Percentiles rank a stretch among this genome's conserved stretches.
phyloP scores from a whole-genome alignment of 1,139 yeast species.

The Geotrichum aggregatum region DNA sequence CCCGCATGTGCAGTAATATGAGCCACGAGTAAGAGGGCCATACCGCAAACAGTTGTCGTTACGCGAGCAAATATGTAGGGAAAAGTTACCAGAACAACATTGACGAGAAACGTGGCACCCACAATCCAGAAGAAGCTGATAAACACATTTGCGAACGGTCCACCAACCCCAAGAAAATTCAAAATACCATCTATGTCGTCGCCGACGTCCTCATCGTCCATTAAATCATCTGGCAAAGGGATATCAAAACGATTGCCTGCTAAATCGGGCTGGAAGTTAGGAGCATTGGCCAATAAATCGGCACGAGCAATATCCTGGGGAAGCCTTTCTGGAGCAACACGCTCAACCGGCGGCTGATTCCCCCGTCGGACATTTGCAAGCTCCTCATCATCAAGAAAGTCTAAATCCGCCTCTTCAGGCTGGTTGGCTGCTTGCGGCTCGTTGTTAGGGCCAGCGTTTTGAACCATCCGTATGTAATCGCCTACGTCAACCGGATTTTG shows the following conservation, averaged over 20 bases:
- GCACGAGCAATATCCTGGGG: background rate
- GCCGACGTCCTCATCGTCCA: slow-evolving; percentile 12
- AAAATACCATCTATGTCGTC: slow-evolving; percentile 36
- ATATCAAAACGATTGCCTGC: background rate
- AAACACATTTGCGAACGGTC: slow-evolving; percentile 31
- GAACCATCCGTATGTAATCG: too few relatives aligned
- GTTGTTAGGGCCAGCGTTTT: too few relatives aligned
- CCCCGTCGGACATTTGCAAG: background rate
- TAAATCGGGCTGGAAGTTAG: too few relatives aligned
- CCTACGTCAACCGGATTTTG: too few relatives aligned
- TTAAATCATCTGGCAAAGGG: slow-evolving; percentile 24
- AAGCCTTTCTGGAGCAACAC: too few relatives aligned
- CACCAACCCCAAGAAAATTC: slow-evolving; percentile 35
- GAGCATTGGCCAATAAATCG: slow-evolving; percentile 25
- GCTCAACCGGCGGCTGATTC: background rate
- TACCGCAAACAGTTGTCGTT: background rate
- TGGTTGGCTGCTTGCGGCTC: too few relatives aligned
- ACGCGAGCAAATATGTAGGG: slow-evolving; percentile 2
- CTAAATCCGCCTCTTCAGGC: too few relatives aligned
- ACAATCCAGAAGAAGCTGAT: slow-evolving; percentile 18
- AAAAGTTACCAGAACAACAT: background rate
- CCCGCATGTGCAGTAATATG: slow-evolving; percentile 10
- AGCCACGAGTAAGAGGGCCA: background rate
- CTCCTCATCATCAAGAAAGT: slow-evolving; percentile 18
- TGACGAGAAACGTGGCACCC: slow-evolving; percentile 1